These are phyloP conservation scores for Inga leiocalycina DNA, from an alignment of 306 rosid genomes.

Conservation along the genomic window DNA sequence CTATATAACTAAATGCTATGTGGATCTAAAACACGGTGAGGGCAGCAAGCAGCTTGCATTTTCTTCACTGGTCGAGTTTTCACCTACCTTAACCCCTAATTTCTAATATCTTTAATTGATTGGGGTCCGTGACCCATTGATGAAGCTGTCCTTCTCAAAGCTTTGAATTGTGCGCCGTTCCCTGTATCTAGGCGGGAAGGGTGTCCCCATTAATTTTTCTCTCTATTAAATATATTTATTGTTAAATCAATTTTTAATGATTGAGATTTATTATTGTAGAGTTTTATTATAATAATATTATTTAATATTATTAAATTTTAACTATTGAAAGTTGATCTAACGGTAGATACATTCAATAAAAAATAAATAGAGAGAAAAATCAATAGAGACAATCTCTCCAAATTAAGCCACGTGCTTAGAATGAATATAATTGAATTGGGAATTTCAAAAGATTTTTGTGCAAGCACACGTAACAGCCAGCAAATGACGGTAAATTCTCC, in stretches of 20 bases:
- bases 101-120: not conserved
- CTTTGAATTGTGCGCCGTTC: not conserved
- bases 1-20: not conserved
- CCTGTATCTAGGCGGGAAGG: not conserved
- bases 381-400: too few species aligned
- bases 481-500: not conserved
- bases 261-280: too few species aligned
- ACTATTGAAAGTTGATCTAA: too few species aligned
- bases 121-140: not conserved
- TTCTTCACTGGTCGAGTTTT: not conserved
- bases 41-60: not conserved
- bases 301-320: too few species aligned
- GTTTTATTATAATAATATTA: too few species aligned
- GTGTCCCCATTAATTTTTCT: too few species aligned
- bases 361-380: too few species aligned
- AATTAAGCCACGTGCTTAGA: not conserved
- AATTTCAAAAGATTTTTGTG: not conserved
- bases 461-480: not conserved
- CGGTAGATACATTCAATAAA: too few species aligned
- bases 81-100: not conserved
- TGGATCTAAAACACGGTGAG: not conserved
- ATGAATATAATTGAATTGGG: not conserved
- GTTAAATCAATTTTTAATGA: too few species aligned
- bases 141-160: not conserved
- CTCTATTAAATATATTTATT: too few species aligned